phyloP scores from a whole-genome alignment of 1,139 yeast species.

The Magnusiomyces ingens region DNA sequence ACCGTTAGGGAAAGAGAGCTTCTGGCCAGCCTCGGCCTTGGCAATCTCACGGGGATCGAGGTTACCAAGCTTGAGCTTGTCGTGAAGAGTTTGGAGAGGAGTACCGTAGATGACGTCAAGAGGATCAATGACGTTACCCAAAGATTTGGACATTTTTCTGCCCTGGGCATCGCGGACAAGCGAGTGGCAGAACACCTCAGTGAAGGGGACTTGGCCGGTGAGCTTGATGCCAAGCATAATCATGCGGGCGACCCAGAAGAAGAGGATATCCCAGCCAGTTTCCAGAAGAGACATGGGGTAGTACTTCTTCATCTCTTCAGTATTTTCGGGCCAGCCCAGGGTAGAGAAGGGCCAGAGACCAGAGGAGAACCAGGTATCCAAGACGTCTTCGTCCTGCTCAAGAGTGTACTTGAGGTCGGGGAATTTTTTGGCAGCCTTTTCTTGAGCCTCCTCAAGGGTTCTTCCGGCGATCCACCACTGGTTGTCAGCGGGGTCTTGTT shows the following conservation, averaged over 20 bases:
- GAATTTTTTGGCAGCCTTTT: conserved; percentile 70
- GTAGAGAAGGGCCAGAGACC: conserved; percentile 98
- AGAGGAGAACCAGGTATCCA: conserved; percentile 98
- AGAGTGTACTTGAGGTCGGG: conserved; percentile 63
- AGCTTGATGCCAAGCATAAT: conserved; percentile 82
- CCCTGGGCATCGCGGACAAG: conserved; percentile 99
- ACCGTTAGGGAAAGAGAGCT: conserved; percentile 87
- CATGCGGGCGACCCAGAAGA: conserved; percentile 99
- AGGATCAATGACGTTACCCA: conserved; percentile 96
- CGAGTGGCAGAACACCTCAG: conserved; percentile 96
- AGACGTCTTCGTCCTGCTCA: conserved; percentile 95
- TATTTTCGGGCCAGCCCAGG: conserved; percentile 85
- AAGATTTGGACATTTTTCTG: conserved; percentile 95
- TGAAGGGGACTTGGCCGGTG: conserved; percentile 88
- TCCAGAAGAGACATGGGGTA: conserved; percentile 91
- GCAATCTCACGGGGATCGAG: conserved; percentile 83
- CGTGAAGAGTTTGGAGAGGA: conserved; percentile 69
- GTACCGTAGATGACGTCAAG: conserved; percentile 89
- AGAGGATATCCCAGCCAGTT: conserved; percentile 98
- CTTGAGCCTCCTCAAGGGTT: conserved; percentile 70
- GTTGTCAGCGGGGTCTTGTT: conserved; percentile 54
- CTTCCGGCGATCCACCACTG: conserved; percentile 91
- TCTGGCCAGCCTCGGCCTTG: conserved; percentile 86
- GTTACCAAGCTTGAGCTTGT: conserved; percentile 71
- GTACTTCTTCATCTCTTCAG: conserved; percentile 67